These are phyloP conservation scores for Coprinellus aureogranulatus DNA, from an alignment of 768 basidiomycete genomes.

Conservation along the genomic window DNA sequence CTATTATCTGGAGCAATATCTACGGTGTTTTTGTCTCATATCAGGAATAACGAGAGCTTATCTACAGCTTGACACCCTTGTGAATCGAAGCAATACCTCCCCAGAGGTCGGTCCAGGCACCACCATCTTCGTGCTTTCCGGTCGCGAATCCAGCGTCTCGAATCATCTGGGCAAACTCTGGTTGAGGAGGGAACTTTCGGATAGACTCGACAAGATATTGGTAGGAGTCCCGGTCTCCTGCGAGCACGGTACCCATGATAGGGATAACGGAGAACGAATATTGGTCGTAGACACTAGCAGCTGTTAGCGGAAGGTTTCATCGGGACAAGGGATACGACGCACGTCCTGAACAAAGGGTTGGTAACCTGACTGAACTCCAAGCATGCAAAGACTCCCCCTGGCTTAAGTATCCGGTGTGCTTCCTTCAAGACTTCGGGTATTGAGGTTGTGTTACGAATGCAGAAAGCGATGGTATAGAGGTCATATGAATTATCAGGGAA, in stretches of 20 bases:
- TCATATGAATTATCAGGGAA: constrained; percentile 87
- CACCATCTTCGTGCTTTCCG: constrained; percentile 69
- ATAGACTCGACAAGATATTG: constrained; percentile 99
- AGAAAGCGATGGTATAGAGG: constrained; percentile 97
- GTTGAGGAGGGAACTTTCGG: constrained; percentile 85
- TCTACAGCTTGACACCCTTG: constrained; percentile 74
- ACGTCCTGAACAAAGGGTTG: constrained; percentile 49
- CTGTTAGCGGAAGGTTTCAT: constrained; percentile 2
- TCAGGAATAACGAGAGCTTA: background rate
- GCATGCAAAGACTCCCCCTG: constrained; percentile 93
- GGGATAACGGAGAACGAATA: constrained; percentile 97
- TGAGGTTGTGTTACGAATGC: constrained; percentile 95
- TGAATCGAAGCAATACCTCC: constrained; percentile 87
- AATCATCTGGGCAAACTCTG: constrained; percentile 88
- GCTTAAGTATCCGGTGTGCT: constrained; percentile 91
- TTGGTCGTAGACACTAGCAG: constrained; percentile 78
- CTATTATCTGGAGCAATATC: background rate
- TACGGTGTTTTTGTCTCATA: background rate
- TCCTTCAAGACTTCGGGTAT: constrained; percentile 84
- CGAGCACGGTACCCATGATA: constrained; percentile 92
- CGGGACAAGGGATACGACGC: background rate
- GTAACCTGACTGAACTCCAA: constrained; percentile 93
- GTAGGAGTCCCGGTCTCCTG: constrained; percentile 91
- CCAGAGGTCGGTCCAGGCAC: constrained; percentile 85
- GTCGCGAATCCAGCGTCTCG: constrained; percentile 78